phyloP scores from a whole-genome alignment of 1,284 basidiomycete genomes.

The Papiliotrema laurentii region DNA sequence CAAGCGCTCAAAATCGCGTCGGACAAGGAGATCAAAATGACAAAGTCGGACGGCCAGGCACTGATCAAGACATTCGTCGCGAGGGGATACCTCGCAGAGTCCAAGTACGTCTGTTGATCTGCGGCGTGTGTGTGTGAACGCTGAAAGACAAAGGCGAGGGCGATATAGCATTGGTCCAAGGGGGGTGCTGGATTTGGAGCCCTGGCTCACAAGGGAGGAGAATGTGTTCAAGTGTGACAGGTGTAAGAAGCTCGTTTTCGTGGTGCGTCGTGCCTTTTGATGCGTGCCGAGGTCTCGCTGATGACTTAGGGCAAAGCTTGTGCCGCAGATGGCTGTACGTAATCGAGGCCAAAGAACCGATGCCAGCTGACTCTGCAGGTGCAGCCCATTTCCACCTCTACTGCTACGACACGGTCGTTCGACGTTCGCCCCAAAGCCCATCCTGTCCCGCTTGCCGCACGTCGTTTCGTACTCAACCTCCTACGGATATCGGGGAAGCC shows the following conservation, averaged over 20 bases:
- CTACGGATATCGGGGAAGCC: conserved; percentile 33
- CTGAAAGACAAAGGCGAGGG: conserved; percentile 30
- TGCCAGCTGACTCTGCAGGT: conserved; percentile 14
- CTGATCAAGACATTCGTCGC: conserved; percentile 33
- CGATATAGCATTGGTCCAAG: conserved; percentile 39
- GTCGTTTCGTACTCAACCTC: conserved; percentile 13
- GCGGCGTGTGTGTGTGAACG: neutral
- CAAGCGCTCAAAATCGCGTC: conserved; percentile 23
- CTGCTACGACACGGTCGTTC: conserved; percentile 27
- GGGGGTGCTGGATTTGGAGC: conserved; percentile 36
- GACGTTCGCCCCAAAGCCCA: conserved; percentile 9
- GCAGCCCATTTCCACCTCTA: conserved; percentile 34
- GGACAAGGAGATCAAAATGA: conserved; percentile 21
- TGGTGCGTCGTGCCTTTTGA: conserved; percentile 20
- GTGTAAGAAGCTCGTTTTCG: conserved; percentile 32
- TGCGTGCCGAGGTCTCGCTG: neutral
- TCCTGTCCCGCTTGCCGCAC: conserved; percentile 27
- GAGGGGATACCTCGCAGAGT: conserved; percentile 39
- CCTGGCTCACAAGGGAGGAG: conserved; percentile 34
- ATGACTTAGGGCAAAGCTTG: conserved; percentile 30
- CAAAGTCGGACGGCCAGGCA: conserved; percentile 23
- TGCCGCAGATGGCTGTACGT: conserved; percentile 24
- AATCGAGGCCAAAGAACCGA: neutral
- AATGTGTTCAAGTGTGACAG: conserved; percentile 27
- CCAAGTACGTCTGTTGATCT: conserved; percentile 23